Evolutionary conservation across 495 filamentous ascomycete species (phyloP), one percentile per base, ranked within the genome.

Genomic region (Choiromyces venosus): DNA sequence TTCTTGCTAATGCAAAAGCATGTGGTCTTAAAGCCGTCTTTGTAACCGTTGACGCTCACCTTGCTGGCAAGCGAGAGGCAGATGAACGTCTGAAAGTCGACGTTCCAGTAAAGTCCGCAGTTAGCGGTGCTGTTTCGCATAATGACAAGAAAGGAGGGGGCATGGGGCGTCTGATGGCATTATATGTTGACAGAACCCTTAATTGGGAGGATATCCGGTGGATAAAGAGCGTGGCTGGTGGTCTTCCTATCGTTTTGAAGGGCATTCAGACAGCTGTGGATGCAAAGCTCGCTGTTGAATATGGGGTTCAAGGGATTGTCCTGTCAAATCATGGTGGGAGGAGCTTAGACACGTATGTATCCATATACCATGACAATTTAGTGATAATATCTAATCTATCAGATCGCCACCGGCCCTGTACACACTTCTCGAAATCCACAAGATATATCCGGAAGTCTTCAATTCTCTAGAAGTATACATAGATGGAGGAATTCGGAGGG

Each of bases 141-240:
- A 90, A 90, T 68, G 91, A 94, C 76, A 85, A 84, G 38, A 89
- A 89, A 71, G 91, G 91, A 7, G 90, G 90, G 1, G 89, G 90
- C 0, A 80, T 94, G 68, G 91, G 89, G 16, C 84, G 91, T 36
- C 84, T 90, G 2, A 94, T 92, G 88, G 91, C 88, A 1, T 82
- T 84, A 0, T 93, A 88, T 79, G 89, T 95, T 71, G 91, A 93
- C 71, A 83, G 90, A 0, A 87, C 88, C 12, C 81, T 96, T 6
- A 89, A 87, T n/a, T 97, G 93, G 93, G 85, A 87, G 36, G 89
- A 91, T 77, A 86, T 90, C 1, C 73, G 82, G 6, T 90, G 88
- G 87, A 65, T 91, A 37, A 79, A 85, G 46, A 82, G 79, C 25
- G 75, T 81, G 0, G 80, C 81, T 1, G 83, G 83, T 0, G 82